Conservation (phyloP, 805 yeast genomes). For the Kluyveromyces aestuarii region DNA sequence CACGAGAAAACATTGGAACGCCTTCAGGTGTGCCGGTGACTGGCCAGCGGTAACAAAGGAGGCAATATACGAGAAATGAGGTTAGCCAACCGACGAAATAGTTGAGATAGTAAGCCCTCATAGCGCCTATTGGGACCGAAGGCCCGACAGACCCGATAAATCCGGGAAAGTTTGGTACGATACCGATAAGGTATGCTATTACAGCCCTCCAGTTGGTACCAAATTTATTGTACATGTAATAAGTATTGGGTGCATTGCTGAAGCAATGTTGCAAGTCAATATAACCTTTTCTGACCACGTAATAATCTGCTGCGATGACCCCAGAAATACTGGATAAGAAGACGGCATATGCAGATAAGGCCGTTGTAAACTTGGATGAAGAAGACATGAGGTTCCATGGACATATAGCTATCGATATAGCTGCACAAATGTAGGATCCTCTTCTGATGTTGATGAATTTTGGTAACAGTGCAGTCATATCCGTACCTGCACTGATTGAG, state of each 20-base stretch:
- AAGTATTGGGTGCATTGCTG: conserved; percentile 29
- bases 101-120: conserved; percentile 60
- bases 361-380: conserved; percentile 62
- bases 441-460: conserved; percentile 50
- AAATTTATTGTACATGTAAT: conserved; percentile 41
- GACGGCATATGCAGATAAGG: conserved; percentile 67
- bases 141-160: conserved; percentile 48
- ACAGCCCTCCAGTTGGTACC: conserved; percentile 78
- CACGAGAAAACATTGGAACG: conserved; percentile 20
- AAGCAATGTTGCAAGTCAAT: conserved; percentile 56
- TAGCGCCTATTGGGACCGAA: conserved; percentile 75
- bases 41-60: conserved; percentile 46
- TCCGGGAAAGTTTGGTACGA: conserved; percentile 33
- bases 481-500: conserved; percentile 53
- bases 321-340: conserved; percentile 78
- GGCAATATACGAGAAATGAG: conserved; percentile 46
- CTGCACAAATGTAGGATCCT: conserved; percentile 60
- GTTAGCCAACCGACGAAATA: conserved; percentile 68
- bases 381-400: conserved; percentile 70
- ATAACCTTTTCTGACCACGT: conserved; percentile 60
- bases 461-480: conserved; percentile 48
- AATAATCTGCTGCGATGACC: conserved; percentile 47
- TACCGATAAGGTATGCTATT: conserved; percentile 44
- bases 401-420: conserved; percentile 56
- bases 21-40: conserved; percentile 36